phyloP scores from a whole-genome alignment of 2,329 filamentous ascomycete genomes.

The Chrysoporthe austroafricana region DNA sequence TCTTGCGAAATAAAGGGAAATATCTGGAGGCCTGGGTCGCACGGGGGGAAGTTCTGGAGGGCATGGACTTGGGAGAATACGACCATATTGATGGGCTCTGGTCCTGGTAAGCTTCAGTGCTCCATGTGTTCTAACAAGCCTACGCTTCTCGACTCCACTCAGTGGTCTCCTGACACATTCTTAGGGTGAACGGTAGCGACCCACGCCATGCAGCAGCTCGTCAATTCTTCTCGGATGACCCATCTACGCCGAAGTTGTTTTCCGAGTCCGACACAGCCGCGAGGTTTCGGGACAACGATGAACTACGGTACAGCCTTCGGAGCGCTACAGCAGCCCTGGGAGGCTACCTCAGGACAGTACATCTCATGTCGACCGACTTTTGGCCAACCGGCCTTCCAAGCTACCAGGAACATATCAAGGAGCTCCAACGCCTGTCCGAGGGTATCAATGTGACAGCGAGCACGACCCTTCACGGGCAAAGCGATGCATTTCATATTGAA shows the following conservation, averaged over 20 bases:
- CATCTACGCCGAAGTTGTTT: conserved; percentile 1
- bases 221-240: conserved; percentile 9
- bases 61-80: conserved; percentile 6
- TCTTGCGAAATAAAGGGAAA: conserved; percentile 2
- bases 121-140: neutral
- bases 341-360: conserved; percentile 7
- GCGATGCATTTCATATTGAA: conserved; percentile 11
- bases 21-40: conserved; percentile 13
- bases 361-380: conserved; percentile 15
- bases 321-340: conserved; percentile 10
- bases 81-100: conserved; percentile 13
- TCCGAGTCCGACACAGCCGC: conserved; percentile 8
- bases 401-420: neutral
- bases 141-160: neutral
- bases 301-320: conserved; percentile 9
- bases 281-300: conserved; percentile 10
- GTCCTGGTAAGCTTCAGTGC: conserved; percentile 1
- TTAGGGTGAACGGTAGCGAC: conserved; percentile 9
- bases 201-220: conserved; percentile 11
- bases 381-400: conserved; percentile 8
- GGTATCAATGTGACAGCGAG: neutral
- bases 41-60: conserved; percentile 4
- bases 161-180: neutral
- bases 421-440: conserved; percentile 3
- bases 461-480: neutral